Evolutionary conservation across 106 monocot genomes (phyloP).

Genomic region (Chionographis japonica): DNA sequence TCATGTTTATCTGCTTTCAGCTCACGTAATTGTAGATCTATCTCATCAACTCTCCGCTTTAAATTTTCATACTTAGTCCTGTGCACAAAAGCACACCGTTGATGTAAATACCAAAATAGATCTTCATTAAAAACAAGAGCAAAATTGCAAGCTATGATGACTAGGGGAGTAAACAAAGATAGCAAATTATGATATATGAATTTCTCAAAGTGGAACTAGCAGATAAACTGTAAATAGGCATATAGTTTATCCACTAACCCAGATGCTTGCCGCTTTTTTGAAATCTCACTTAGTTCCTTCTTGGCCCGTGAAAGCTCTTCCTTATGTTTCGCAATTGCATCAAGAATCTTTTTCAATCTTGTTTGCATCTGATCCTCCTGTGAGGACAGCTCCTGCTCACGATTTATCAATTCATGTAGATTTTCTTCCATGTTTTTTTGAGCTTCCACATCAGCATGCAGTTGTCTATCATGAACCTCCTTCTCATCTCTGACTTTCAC

Average conservation of each 20-base stretch:
- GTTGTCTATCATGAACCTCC: slow-evolving; percentile 85
- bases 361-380: slow-evolving; percentile 64
- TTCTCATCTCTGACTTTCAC: slow-evolving; percentile 94
- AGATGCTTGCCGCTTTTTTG: slow-evolving; percentile 43
- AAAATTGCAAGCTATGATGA: not conserved
- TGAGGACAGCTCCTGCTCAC: slow-evolving; percentile 60
- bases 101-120: not conserved
- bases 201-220: not conserved
- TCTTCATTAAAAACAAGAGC: not conserved
- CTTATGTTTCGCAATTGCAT: slow-evolving; percentile 39
- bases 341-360: slow-evolving; percentile 48
- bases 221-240: not conserved
- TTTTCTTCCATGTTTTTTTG: slow-evolving; percentile 88
- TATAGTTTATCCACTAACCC: slow-evolving; percentile 37
- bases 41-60: slow-evolving; percentile 81
- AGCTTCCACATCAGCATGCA: slow-evolving; percentile 82
- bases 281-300: slow-evolving; percentile 51
- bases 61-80: slow-evolving; percentile 73
- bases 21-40: slow-evolving; percentile 69
- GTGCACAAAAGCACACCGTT: slow-evolving; percentile 5
- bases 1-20: slow-evolving; percentile 98
- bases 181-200: not conserved
- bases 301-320: slow-evolving; percentile 52
- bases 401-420: slow-evolving; percentile 67
- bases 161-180: not conserved